Percentiles rank a stretch among this genome's conserved stretches.
These are phyloP conservation scores for cucumber (Cucumis sativus) DNA, from an alignment of 306 rosid genomes.

Conservation along the genomic window DNA sequence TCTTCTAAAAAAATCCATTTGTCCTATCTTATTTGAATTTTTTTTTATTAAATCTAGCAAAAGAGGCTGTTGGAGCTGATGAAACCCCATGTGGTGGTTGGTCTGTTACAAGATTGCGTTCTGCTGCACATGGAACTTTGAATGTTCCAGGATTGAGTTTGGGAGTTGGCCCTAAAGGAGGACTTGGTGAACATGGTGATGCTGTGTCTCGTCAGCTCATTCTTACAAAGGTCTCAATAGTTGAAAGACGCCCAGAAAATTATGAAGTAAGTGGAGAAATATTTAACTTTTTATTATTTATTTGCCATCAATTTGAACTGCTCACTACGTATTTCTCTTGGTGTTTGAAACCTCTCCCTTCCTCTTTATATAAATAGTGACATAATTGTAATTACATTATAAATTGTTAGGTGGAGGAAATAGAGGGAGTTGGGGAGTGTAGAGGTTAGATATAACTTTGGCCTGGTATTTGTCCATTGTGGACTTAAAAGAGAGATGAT, in stretches of 20 bases:
- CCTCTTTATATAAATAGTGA: background rate
- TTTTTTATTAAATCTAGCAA: conserved; percentile 39
- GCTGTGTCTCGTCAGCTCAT: conserved; percentile 93
- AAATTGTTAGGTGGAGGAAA: background rate
- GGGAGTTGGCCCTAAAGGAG: conserved; percentile 95
- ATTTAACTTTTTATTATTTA: conserved; percentile 5
- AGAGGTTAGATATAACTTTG: background rate
- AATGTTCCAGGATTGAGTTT: conserved; percentile 89
- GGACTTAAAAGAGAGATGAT: background rate
- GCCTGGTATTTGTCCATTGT: background rate
- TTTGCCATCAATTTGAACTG: background rate
- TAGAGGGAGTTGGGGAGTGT: background rate
- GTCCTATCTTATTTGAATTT: conserved; percentile 7
- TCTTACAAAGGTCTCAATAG: conserved; percentile 88
- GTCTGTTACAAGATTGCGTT: conserved; percentile 91
- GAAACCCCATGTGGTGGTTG: conserved; percentile 94
- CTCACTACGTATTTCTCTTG: background rate
- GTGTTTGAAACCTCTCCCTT: background rate
- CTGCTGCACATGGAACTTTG: conserved; percentile 93
- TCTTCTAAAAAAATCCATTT: background rate
- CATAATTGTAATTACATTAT: background rate
- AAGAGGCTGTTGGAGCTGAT: conserved; percentile 98
- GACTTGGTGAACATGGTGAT: conserved; percentile 98
- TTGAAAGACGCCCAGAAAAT: conserved; percentile 98
- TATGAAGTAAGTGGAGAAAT: conserved; percentile 83